phyloP scores from a whole-genome alignment of 2,329 filamentous ascomycete species.

The Pseudogymnoascus sp. region DNA sequence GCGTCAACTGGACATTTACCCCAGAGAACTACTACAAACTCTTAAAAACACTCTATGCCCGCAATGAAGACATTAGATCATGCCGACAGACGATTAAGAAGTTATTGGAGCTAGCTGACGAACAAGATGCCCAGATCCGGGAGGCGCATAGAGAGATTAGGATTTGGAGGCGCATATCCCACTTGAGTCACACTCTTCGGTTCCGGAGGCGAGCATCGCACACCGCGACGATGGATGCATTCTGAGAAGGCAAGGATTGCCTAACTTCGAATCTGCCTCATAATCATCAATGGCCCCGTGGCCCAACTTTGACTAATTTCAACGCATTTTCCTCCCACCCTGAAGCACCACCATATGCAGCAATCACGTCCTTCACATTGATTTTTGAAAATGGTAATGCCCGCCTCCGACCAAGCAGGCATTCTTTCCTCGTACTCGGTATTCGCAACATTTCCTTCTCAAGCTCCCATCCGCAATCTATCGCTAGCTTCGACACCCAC shows the following conservation, averaged over 20 bases:
- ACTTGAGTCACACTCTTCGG: not conserved
- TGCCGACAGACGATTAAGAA: not conserved
- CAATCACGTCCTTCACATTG: constrained; percentile 39
- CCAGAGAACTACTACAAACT: not conserved
- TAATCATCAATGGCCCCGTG: constrained; percentile 20
- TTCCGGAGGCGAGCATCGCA: not conserved
- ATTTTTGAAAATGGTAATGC: constrained; percentile 24
- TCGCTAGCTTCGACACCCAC: constrained; percentile 65
- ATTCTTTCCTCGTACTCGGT: constrained; percentile 82
- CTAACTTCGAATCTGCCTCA: not conserved
- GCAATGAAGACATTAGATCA: not conserved
- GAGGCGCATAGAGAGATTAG: not conserved
- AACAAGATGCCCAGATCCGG: not conserved
- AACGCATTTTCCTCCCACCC: constrained; percentile 53
- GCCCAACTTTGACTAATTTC: constrained; percentile 49
- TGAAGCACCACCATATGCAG: constrained; percentile 46
- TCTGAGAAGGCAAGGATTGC: not conserved
- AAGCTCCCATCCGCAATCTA: constrained; percentile 64
- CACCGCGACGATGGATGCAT: not conserved
- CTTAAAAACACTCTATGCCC: not conserved
- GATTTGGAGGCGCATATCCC: not conserved
- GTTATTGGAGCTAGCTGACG: not conserved
- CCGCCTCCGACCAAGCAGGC: constrained; percentile 59
- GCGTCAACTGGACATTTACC: not conserved
- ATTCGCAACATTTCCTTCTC: constrained; percentile 86